Evolutionary conservation across 1,139 yeast species (phyloP).

Genomic region (Candida sp.): DNA sequence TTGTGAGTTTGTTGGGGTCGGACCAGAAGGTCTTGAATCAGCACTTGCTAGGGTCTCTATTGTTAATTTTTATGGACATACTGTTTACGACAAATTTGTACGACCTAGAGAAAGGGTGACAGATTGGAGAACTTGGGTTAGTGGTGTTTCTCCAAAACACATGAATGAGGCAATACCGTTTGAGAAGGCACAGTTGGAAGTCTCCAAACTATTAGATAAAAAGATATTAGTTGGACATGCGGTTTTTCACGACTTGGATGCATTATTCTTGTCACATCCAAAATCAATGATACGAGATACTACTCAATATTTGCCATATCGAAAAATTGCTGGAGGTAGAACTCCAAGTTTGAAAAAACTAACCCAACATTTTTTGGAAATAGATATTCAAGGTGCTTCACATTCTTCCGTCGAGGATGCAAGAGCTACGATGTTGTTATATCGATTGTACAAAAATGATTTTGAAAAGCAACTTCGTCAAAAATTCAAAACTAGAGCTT

Average conservation of each 20-base stretch:
- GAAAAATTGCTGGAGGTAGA: conserved; percentile 58
- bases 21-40: conserved; percentile 64
- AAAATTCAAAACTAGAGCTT: background rate
- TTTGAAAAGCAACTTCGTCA: conserved; percentile 41
- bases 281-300: conserved; percentile 69
- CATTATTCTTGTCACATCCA: conserved; percentile 69
- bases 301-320: conserved; percentile 56
- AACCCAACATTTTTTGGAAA: conserved; percentile 50
- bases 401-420: conserved; percentile 95
- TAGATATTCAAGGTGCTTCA: conserved; percentile 68
- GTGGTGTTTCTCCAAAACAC: conserved; percentile 73
- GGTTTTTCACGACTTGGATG: conserved; percentile 70
- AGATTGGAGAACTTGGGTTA: conserved; percentile 95
- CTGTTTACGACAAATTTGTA: conserved; percentile 70
- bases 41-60: conserved; percentile 85
- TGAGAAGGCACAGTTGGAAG: conserved; percentile 60
- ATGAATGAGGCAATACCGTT: conserved; percentile 67
- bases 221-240: conserved; percentile 83
- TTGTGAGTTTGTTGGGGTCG: conserved; percentile 94
- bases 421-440: conserved; percentile 78
- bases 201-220: conserved; percentile 46
- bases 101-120: conserved; percentile 72
- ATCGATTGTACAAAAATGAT: conserved; percentile 56
- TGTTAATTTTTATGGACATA: conserved; percentile 77
- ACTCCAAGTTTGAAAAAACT: conserved; percentile 73